These are phyloP conservation scores for Citrus reticulata DNA, from an alignment of 345 rosid species.

Conservation along the genomic window DNA sequence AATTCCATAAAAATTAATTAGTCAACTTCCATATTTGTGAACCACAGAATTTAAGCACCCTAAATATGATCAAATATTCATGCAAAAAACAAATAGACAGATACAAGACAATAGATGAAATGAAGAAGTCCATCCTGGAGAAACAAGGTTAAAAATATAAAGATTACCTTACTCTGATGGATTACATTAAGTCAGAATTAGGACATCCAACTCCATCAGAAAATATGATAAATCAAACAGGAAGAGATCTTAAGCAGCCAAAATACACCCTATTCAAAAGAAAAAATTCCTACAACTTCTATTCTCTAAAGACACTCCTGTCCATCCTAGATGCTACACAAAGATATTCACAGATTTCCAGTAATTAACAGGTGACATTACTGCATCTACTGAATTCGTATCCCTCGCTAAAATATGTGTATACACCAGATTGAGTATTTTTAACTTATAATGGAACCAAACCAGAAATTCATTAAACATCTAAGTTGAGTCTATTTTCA, in stretches of 20 bases:
- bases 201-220: neutral
- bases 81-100: neutral
- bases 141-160: neutral
- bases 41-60: neutral
- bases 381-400: neutral
- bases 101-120: neutral
- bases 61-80: conserved; percentile 3
- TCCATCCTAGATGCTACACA: neutral
- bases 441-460: neutral
- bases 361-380: neutral
- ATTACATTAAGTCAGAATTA: neutral
- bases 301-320: neutral
- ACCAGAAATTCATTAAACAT: neutral
- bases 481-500: neutral
- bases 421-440: neutral
- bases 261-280: neutral
- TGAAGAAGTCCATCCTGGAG: neutral
- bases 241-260: neutral
- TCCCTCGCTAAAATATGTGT: neutral
- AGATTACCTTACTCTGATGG: neutral
- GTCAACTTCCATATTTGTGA: neutral
- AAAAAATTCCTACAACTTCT: neutral
- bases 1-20: conserved; percentile 10
- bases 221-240: neutral
- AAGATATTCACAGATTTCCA: neutral